Evolutionary conservation across 1,139 yeast species (phyloP).

Genomic region (Pichia sp.): DNA sequence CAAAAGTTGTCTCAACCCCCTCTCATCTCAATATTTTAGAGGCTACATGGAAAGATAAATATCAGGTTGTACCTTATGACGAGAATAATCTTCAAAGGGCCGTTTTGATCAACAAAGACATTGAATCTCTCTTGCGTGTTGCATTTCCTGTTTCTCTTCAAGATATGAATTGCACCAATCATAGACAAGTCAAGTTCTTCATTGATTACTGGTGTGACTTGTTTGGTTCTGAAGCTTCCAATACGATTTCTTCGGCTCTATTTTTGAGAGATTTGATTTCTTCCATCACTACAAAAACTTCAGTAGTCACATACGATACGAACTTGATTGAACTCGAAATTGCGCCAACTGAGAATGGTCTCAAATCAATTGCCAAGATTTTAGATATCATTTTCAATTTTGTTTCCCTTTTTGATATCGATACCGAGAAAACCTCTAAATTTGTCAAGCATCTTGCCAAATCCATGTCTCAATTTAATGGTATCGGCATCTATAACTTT

Average conservation of each 20-base stretch:
- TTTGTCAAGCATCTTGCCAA: constrained; percentile 28
- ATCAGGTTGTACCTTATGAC: constrained; percentile 10
- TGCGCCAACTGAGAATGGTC: constrained; percentile 36
- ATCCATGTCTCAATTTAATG: constrained; percentile 37
- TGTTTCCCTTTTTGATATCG: constrained; percentile 17
- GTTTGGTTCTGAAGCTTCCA: constrained; percentile 53
- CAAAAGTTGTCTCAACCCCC: neutral
- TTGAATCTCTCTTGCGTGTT: constrained; percentile 16
- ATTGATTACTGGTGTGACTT: constrained; percentile 46
- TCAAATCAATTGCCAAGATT: constrained; percentile 27
- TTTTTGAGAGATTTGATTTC: constrained; percentile 29
- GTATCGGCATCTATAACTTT: constrained; percentile 39
- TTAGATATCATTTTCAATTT: constrained; percentile 26
- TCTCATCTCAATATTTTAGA: constrained; percentile 6
- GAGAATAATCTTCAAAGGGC: constrained; percentile 6
- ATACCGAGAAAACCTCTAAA: constrained; percentile 4
- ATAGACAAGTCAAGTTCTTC: constrained; percentile 22
- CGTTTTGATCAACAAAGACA: constrained; percentile 16
- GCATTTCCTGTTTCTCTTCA: constrained; percentile 17
- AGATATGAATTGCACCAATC: neutral
- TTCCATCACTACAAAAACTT: constrained; percentile 34
- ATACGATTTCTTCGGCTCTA: constrained; percentile 33
- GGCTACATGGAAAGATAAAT: constrained; percentile 17
- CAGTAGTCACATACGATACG: constrained; percentile 29
- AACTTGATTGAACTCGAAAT: constrained; percentile 37